Conservation (phyloP, 2,329 filamentous ascomycete genomes). For the Cytospora chrysosperma region DNA sequence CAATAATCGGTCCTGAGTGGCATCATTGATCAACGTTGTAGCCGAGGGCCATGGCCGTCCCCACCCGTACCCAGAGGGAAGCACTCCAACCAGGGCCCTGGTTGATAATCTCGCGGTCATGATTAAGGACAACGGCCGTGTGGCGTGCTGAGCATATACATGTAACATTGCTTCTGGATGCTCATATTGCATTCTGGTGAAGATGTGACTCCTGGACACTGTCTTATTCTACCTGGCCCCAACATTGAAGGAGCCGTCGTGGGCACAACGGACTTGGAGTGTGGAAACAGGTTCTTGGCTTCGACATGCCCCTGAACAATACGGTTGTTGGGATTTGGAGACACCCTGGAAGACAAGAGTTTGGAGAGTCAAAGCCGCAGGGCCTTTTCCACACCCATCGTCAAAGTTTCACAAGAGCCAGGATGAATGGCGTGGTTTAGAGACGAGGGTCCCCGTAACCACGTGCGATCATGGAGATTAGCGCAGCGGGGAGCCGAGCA, state of each 20-base stretch:
- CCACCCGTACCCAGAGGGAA: neutral
- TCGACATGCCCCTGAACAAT: neutral
- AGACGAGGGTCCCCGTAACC: neutral
- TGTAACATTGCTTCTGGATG: neutral
- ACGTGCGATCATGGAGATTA: neutral
- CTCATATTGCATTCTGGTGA: neutral
- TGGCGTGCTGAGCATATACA: neutral
- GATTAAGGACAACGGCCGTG: conserved; percentile 1
- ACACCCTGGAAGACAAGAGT: neutral
- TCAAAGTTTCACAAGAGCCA: neutral
- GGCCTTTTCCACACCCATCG: too few relatives aligned
- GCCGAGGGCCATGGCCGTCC: neutral
- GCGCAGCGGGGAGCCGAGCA: neutral
- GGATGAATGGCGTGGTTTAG: neutral
- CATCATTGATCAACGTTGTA: neutral
- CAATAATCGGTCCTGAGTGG: neutral
- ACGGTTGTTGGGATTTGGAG: neutral
- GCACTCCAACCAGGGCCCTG: neutral
- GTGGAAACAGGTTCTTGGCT: too few relatives aligned
- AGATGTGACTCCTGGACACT: neutral
- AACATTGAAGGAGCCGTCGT: too few relatives aligned
- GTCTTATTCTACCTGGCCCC: too few relatives aligned
- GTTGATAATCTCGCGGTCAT: conserved; percentile 2
- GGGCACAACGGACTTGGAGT: too few relatives aligned
- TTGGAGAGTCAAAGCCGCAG: too few relatives aligned